phyloP scores from a whole-genome alignment of 108 stramenopile genomes.

The Discostella stelligeroides region DNA sequence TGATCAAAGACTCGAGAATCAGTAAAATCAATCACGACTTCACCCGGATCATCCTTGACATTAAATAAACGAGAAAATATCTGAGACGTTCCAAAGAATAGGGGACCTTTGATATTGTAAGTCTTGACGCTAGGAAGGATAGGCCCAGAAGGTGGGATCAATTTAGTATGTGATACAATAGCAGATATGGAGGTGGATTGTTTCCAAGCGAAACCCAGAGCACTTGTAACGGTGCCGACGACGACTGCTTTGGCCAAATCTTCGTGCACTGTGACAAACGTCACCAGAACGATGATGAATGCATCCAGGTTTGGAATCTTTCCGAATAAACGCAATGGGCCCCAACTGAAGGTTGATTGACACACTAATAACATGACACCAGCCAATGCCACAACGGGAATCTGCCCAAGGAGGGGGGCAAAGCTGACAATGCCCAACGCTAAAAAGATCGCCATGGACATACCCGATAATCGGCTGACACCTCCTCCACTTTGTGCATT shows the following conservation, averaged over 20 bases:
- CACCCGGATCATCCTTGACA: conserved; percentile 58
- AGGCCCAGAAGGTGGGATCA: conserved; percentile 31
- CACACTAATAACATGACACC: conserved; percentile 85
- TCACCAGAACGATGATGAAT: conserved; percentile 68
- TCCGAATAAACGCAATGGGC: conserved; percentile 59
- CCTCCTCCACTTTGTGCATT: conserved; percentile 82
- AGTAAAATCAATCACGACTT: conserved; percentile 79
- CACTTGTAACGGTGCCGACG: conserved; percentile 62
- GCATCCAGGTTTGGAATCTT: conserved; percentile 81
- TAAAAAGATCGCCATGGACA: conserved; percentile 74
- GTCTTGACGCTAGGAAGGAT: conserved; percentile 41
- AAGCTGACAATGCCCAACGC: conserved; percentile 68
- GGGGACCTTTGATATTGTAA: conserved; percentile 78
- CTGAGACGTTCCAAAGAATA: conserved; percentile 79
- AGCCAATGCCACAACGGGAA: conserved; percentile 71
- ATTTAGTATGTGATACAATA: conserved; percentile 22
- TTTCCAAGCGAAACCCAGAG: conserved; percentile 79
- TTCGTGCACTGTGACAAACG: conserved; percentile 59
- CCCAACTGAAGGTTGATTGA: conserved; percentile 82
- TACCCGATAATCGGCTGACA: conserved; percentile 61
- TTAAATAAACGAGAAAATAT: conserved; percentile 61
- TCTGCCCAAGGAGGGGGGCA: conserved; percentile 70
- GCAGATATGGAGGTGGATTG: conserved; percentile 60
- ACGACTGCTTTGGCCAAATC: conserved; percentile 80
- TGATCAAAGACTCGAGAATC: conserved; percentile 69